Conservation (phyloP, 2,329 filamentous ascomycete genomes). For the Neopestalotiopsis clavispora region DNA sequence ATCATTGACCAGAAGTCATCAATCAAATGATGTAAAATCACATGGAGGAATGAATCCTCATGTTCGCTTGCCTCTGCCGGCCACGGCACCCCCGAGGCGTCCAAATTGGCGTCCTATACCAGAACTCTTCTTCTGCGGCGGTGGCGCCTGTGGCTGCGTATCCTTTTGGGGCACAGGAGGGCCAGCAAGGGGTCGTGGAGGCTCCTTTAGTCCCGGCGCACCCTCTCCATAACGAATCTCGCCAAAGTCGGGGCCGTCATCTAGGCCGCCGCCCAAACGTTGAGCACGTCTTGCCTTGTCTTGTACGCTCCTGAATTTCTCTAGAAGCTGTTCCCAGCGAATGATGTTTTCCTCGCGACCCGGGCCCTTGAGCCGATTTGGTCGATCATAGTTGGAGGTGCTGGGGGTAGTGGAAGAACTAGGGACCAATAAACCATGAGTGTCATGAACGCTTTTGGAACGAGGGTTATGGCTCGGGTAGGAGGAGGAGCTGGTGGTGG, state of each 20-base stretch:
- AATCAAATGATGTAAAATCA: neutral
- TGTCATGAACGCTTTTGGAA: slow-evolving; percentile 39
- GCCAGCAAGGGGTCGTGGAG: slow-evolving; percentile 34
- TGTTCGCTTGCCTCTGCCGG: slow-evolving; percentile 64
- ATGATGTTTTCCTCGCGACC: slow-evolving; percentile 82
- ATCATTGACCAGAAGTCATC: neutral
- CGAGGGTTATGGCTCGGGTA: slow-evolving; percentile 30
- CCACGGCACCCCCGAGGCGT: slow-evolving; percentile 72
- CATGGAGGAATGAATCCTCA: slow-evolving; percentile 21
- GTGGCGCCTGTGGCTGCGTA: slow-evolving; percentile 41
- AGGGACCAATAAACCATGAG: slow-evolving; percentile 37
- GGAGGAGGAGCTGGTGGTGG: slow-evolving; percentile 28
- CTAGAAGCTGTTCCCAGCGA: slow-evolving; percentile 88
- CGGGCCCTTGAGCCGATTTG: slow-evolving; percentile 73
- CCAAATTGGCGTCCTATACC: slow-evolving; percentile 73
- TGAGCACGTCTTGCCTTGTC: slow-evolving; percentile 80
- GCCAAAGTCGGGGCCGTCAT: slow-evolving; percentile 51
- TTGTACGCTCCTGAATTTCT: slow-evolving; percentile 92
- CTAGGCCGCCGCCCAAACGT: slow-evolving; percentile 57
- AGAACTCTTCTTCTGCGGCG: slow-evolving; percentile 62
- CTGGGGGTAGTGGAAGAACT: slow-evolving; percentile 53
- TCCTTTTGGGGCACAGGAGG: slow-evolving; percentile 58
- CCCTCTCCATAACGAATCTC: slow-evolving; percentile 48
- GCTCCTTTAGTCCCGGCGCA: slow-evolving; percentile 40
- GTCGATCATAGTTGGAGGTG: slow-evolving; percentile 68